Evolutionary conservation across 345 rosid species (phyloP), one percentile per base, ranked within the genome.

Genomic region (Cochlearia excelsa): DNA sequence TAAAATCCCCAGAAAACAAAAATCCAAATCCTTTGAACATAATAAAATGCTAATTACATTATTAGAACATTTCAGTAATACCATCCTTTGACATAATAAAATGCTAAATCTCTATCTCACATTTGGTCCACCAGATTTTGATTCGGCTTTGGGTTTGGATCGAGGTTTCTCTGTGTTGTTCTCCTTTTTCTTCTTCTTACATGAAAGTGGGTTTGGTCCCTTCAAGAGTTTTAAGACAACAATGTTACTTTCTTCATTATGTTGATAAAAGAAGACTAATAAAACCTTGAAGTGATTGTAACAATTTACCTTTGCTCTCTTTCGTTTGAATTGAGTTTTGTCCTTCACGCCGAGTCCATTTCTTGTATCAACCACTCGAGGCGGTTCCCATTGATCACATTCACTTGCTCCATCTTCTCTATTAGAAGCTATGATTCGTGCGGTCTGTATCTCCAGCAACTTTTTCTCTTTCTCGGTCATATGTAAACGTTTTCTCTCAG

Each of bases 121-220:
- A 81, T 71, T 74, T 29, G 39, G 60, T 4, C 73, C 65, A 53
- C 54, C 46, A 59, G 55, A 50, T 56, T 67, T 80, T 1, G 55
- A 5, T 30, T 51, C 54, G 0, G 41, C 29, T 45, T 52, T 45
- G 33, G 72, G 10, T 63, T 64, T 83, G 6, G 46, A 28, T 30
- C 7, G 53, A 56, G 42, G 16, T 56, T 61, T 83, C 61, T 66
- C 75, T 3, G 59, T 35, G 46, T 1, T 37, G 33, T 10, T 70
- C 77, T 29, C 47, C 57, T 70, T 88, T 63, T 61, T 89, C 57
- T 85, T 89, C 82, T 87, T 92, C 84, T 67, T 74, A 54, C 83
- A 69, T 5, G 99, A 93, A 45, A 89, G 87, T 39, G 99, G 95
- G 33, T 93, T 93, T 35, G 95, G 97, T 51, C 74, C 95, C 99